A percentile compares a stretch with the other conserved stretches of the same genome.
Conservation (phyloP, 495 filamentous ascomycete species). For the Penicillium cataractarum region DNA sequence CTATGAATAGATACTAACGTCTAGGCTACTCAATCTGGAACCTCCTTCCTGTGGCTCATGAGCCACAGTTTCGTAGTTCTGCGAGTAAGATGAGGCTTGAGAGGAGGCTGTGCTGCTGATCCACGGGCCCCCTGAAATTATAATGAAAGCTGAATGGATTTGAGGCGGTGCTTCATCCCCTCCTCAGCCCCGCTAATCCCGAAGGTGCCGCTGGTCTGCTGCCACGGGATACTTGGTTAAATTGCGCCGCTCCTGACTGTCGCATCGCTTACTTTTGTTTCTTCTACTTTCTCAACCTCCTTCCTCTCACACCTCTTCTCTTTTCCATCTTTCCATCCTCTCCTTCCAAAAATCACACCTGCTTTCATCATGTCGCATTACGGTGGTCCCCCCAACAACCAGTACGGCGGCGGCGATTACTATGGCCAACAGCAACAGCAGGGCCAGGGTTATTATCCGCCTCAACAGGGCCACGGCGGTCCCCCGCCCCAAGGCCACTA, state of each 20-base stretch:
- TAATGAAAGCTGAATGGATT: neutral
- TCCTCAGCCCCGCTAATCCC: constrained; percentile 13
- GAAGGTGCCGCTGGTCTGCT: constrained; percentile 8
- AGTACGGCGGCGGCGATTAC: constrained; percentile 22
- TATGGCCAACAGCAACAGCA: constrained; percentile 26
- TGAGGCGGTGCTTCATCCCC: constrained; percentile 25
- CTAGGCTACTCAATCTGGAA: neutral
- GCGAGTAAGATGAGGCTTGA: constrained; percentile 3
- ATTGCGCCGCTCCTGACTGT: constrained; percentile 1
- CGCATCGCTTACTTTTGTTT: neutral
- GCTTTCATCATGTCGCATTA: constrained; percentile 27
- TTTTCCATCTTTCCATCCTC: neutral
- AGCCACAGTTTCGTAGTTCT: neutral
- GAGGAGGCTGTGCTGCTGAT: constrained; percentile 24
- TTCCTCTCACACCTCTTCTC: neutral
- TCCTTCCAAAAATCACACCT: neutral
- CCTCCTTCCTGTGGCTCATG: neutral
- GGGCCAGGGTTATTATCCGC: constrained; percentile 29
- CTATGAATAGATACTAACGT: neutral
- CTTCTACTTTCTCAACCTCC: neutral
- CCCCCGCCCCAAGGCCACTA: constrained; percentile 35
- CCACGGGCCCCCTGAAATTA: neutral
- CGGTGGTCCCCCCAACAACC: constrained; percentile 24
- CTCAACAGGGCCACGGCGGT: constrained; percentile 26
- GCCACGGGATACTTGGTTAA: constrained; percentile 9